Evolutionary conservation across 2,329 filamentous ascomycete species (phyloP), one percentile per base, ranked within the genome.

Genomic region (Myotisia sp.): DNA sequence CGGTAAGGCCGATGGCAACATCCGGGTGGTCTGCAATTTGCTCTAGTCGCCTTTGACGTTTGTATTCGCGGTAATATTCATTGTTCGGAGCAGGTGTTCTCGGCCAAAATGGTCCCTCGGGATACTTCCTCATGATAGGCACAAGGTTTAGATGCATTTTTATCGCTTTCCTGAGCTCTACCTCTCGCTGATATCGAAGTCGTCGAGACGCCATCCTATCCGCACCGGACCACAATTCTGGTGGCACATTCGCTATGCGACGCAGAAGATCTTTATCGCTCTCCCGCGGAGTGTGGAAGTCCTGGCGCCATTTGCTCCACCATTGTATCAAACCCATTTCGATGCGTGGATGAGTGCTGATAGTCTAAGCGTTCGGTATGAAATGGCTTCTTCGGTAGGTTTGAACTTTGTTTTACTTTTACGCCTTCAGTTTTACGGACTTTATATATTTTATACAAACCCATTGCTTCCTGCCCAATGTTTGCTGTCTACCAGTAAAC

Each of bases 191-290:
- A 28, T 33, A 37, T 4, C 41, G 39, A n/a, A 39, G 39, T 4
- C 39, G 39, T 14, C 41, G 41, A 9, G 41, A 39, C 16, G 32
- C 34, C 22, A 37, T 40, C 29, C 37, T 36, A 18, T 43, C 41
- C n/a, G 29, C 36, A n/a, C 13, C 20, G n/a, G 33, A 31, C 41
- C 41, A 43, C 24, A 39, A 33, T 35, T 43, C 41, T 1, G 41
- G 41, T 16, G 41, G 41, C 3, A 39, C 38, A 8, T 28, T 16
- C 7, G 24, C 28, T 16, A 43, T 29, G 12, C 41, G 37, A 2
- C 12, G 17, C 19, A 36, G 29, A 8, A n/a, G 33, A 6, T 34
- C 14, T 16, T 29, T 23, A 7, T 39, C 34, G 20, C 8, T 33
- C 29, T 43, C 37, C 13, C 23, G 19, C 13, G 33, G 22, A 21